Conservation (phyloP, 2,329 filamentous ascomycete genomes). For the Aspergillus fructus region DNA sequence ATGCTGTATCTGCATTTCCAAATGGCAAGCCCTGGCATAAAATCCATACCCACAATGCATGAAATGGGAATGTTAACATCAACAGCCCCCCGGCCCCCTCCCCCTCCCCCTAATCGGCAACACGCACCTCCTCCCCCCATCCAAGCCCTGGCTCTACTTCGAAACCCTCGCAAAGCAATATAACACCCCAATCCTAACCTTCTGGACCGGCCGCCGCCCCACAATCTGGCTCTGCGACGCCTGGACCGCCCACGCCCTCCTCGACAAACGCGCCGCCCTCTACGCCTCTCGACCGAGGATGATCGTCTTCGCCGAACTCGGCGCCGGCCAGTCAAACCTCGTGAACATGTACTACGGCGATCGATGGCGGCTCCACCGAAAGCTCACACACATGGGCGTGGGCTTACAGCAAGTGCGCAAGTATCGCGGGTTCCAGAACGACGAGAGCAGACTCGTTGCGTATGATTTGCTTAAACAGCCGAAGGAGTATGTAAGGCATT, state of each 20-base stretch:
- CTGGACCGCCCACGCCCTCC: neutral
- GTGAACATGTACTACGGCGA: neutral
- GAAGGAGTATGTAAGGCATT: neutral
- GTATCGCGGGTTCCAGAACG: neutral
- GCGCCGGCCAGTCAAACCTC: neutral
- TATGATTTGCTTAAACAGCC: neutral
- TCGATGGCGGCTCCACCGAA: neutral
- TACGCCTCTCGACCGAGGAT: neutral
- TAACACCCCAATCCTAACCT: neutral
- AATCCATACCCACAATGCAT: no score
- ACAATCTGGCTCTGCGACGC: neutral
- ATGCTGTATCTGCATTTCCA: neutral
- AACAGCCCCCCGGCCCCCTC: neutral
- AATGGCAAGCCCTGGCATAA: neutral
- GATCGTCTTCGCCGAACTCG: neutral
- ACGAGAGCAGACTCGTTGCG: neutral
- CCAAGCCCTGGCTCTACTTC: neutral
- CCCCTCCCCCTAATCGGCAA: neutral
- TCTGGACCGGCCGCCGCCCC: neutral
- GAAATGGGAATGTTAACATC: neutral
- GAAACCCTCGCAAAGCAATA: neutral
- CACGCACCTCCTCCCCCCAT: neutral
- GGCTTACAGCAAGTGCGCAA: neutral
- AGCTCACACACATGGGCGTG: neutral
- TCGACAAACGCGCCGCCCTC: neutral